Evolutionary conservation across 345 rosid species (phyloP).

Genomic region (Gossypium raimondii): DNA sequence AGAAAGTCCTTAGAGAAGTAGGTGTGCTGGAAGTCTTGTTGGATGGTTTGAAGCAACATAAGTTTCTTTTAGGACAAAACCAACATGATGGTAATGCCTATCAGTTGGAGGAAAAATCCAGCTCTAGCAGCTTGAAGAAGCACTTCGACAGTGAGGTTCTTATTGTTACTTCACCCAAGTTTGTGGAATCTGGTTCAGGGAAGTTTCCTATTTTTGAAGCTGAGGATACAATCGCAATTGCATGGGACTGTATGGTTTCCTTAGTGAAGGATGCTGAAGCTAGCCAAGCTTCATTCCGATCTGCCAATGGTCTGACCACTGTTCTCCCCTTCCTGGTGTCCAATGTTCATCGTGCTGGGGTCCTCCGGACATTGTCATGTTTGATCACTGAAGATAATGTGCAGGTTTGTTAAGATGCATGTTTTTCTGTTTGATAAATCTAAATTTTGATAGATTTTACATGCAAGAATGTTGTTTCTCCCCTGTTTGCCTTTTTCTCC

Average conservation of each 20-base stretch:
- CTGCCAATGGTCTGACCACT: constrained; percentile 76
- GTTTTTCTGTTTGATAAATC: constrained; percentile 7
- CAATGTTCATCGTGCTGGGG: constrained; percentile 78
- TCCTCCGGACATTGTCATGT: constrained; percentile 84
- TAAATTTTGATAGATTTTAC: constrained; percentile 1
- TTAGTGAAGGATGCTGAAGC: constrained; percentile 90
- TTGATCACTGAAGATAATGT: constrained; percentile 81
- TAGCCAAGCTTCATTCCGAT: constrained; percentile 79
- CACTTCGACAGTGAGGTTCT: constrained; percentile 73
- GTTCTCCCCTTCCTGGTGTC: constrained; percentile 90
- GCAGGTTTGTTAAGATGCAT: constrained; percentile 52
- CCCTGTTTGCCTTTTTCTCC: background rate
- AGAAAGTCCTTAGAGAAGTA: constrained; percentile 94
- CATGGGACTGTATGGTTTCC: constrained; percentile 94
- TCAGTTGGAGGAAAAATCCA: constrained; percentile 59
- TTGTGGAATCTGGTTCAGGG: constrained; percentile 75
- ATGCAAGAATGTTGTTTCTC: background rate
- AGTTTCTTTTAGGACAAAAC: constrained; percentile 74
- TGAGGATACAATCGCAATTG: constrained; percentile 69
- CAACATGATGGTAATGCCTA: constrained; percentile 35
- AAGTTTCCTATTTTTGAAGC: constrained; percentile 82
- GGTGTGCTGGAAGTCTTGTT: constrained; percentile 90
- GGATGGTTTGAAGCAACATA: constrained; percentile 95
- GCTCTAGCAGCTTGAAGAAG: constrained; percentile 77
- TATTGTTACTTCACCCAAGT: constrained; percentile 84